Percentiles rank a stretch among this genome's conserved stretches.
These are phyloP conservation scores for Eutrema heterophyllum DNA, from an alignment of 345 rosid genomes.

Conservation along the genomic window DNA sequence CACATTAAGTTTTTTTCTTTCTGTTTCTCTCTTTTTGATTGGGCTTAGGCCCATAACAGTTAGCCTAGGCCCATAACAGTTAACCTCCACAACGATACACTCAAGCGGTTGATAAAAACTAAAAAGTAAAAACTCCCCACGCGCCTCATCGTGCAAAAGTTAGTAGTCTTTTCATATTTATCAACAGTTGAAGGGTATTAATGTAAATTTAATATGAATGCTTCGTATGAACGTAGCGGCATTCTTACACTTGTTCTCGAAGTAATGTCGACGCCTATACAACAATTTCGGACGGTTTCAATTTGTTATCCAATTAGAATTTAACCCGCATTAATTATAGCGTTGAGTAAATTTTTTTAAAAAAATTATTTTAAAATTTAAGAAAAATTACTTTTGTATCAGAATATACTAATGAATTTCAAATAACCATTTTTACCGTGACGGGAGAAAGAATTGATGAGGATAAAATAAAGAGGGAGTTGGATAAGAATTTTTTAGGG, in stretches of 20 bases:
- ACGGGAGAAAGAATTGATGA: too few relatives aligned
- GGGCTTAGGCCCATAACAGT: constrained; percentile 20
- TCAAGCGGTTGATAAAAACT: too few relatives aligned
- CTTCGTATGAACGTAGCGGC: constrained; percentile 26
- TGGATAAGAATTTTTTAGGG: too few relatives aligned
- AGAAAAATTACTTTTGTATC: too few relatives aligned
- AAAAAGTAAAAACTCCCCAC: background rate
- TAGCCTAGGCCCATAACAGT: too few relatives aligned
- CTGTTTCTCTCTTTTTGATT: background rate
- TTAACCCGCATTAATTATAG: too few relatives aligned
- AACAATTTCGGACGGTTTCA: background rate
- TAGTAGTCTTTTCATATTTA: background rate
- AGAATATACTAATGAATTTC: too few relatives aligned
- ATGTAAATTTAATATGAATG: constrained; percentile 4
- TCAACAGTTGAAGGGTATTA: constrained; percentile 1
- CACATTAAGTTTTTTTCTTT: background rate
- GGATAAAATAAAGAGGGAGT: too few relatives aligned
- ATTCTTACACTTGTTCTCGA: constrained; percentile 15
- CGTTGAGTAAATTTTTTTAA: too few relatives aligned
- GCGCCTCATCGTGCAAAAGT: background rate
- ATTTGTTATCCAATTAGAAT: background rate
- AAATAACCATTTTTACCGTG: too few relatives aligned
- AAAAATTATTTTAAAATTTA: too few relatives aligned
- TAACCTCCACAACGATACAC: background rate
- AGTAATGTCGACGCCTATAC: background rate